Conservation (phyloP, 2,329 filamentous ascomycete species). For the Aspergillus tamarii region DNA sequence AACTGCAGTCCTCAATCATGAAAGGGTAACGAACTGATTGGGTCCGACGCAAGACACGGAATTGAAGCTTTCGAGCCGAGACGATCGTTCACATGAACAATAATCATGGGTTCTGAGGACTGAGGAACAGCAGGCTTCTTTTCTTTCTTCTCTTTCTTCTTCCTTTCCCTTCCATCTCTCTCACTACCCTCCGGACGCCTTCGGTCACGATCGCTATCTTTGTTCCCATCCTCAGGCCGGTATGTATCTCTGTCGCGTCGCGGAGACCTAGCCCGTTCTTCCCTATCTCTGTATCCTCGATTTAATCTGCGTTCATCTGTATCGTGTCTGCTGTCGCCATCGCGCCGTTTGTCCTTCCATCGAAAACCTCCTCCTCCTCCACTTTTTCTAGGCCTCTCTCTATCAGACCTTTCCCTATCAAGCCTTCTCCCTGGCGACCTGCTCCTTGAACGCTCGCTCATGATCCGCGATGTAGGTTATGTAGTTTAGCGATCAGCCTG, state of each 20-base stretch:
- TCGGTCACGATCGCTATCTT: constrained; percentile 27
- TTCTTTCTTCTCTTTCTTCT: constrained; percentile 49
- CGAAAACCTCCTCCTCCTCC: constrained; percentile 44
- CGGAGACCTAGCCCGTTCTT: constrained; percentile 39
- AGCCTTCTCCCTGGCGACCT: constrained; percentile 45
- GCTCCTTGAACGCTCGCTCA: constrained; percentile 45
- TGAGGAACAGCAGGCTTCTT: constrained; percentile 39
- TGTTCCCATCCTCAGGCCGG: constrained; percentile 17
- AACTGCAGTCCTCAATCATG: not conserved
- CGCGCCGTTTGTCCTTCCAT: constrained; percentile 54
- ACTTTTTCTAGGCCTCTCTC: constrained; percentile 44
- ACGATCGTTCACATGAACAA: constrained; percentile 93
- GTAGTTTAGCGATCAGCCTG: constrained; percentile 20
- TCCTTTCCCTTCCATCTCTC: constrained; percentile 39
- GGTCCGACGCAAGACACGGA: constrained; percentile 83
- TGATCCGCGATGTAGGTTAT: constrained; percentile 22
- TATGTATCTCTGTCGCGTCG: constrained; percentile 42
- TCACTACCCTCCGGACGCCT: constrained; percentile 28
- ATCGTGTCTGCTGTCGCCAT: constrained; percentile 47
- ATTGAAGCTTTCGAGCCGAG: constrained; percentile 94
- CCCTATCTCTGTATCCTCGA: constrained; percentile 49
- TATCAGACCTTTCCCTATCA: constrained; percentile 29
- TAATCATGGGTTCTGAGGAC: constrained; percentile 78
- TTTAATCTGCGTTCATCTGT: constrained; percentile 55
- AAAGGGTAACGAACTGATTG: constrained; percentile 58